Evolutionary conservation across 257 asterid genomes (phyloP).

Genomic region (Solanum arcanum): DNA sequence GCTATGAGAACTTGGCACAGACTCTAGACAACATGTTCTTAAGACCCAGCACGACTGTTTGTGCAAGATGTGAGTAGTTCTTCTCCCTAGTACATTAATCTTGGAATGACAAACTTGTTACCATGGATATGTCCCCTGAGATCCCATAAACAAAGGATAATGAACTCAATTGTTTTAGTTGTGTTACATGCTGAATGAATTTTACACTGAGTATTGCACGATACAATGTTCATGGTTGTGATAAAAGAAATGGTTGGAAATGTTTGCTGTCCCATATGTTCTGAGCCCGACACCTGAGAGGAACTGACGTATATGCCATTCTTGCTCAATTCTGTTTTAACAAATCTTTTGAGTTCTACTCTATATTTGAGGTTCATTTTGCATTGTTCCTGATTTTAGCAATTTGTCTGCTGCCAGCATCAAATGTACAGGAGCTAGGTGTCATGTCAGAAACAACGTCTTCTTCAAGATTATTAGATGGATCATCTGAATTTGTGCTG

Average conservation of each 20-base stretch:
- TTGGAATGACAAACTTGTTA: background rate
- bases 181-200: background rate
- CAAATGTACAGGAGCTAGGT: slow-evolving; percentile 31
- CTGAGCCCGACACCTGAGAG: background rate
- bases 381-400: background rate
- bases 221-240: background rate
- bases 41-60: slow-evolving; percentile 15
- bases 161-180: background rate
- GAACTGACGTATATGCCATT: background rate
- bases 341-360: background rate
- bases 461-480: slow-evolving; percentile 44
- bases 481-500: slow-evolving; percentile 58
- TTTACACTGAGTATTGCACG: background rate
- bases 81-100: background rate
- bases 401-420: slow-evolving; percentile 18
- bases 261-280: background rate
- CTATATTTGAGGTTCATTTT: background rate
- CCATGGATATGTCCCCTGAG: background rate
- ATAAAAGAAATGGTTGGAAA: background rate
- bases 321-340: background rate
- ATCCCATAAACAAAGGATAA: background rate
- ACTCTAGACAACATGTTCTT: slow-evolving; percentile 66
- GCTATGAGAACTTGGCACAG: slow-evolving; percentile 54
- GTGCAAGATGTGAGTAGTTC: slow-evolving; percentile 37
- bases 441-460: slow-evolving; percentile 14